Evolutionary conservation across 78 protist genomes (phyloP), one percentile per base, ranked within the genome.

Genomic region (Speleostelium caveatum): DNA sequence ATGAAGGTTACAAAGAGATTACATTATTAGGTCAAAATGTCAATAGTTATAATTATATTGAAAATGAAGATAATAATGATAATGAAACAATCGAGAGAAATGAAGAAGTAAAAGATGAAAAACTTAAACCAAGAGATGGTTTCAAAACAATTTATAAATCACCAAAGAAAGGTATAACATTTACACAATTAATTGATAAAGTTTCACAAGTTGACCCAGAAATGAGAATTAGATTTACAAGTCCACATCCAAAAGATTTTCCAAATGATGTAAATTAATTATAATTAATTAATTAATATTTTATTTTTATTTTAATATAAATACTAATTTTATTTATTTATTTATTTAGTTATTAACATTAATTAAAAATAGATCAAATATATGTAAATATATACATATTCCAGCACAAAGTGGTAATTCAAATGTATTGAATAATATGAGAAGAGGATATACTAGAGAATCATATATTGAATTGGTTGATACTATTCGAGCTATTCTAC

Each of bases 161-260:
- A 41, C 95, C 92, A 41, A 90, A 79, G 33, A 58, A 62, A 35
- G 94, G 94, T 51, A 41, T 90, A 5, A 62, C 94, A 16, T 90
- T 90, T 26, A 90, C 96, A 39, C 35, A 94, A 22, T 41, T 94
- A 21, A 63, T 94, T 3, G 95, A 92, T 22, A 14, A 33, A 30
- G 93, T 94, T 21, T 28, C 96, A 36, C 5, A 38, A 14, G 74
- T 95, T 1, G 87, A 92, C 17, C 96, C 96, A 39, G 92, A 93
- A 51, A 67, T 97, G 86, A 85, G 99, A 62, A 41, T 96, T 36
- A 86, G 99, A 33, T 98, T 97, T 78, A 98, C 99, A 28, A 92
- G 96, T 53, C 99, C 99, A 3, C 99, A 98, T 74, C 99, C 99
- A 10, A 97, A 98, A 69, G 98, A 96, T 87, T 96, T 95, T 22